Percentiles rank a stretch among this genome's conserved stretches.
Evolutionary conservation across 208 protist genomes (phyloP).

Genomic region (Trichomonas tenax): DNA sequence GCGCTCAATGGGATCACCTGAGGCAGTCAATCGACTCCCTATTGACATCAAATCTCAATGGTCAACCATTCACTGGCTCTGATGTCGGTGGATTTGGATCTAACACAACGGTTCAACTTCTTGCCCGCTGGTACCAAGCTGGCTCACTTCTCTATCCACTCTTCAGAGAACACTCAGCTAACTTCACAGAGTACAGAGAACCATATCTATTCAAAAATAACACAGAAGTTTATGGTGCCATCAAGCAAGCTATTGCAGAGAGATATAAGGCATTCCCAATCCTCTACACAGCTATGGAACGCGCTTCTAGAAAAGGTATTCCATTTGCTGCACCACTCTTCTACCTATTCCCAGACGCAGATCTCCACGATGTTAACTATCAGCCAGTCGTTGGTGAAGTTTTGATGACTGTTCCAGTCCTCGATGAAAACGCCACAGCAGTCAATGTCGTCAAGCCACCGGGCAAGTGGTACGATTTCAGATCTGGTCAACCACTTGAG

Average conservation of each 20-base stretch:
- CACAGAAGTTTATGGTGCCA: background rate
- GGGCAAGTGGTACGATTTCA: slow-evolving; percentile 53
- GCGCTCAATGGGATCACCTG: slow-evolving; percentile 76
- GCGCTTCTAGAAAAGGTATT: slow-evolving; percentile 54
- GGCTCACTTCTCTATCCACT: slow-evolving; percentile 76
- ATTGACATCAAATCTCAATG: slow-evolving; percentile 72
- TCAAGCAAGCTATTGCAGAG: slow-evolving; percentile 39
- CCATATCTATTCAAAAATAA: slow-evolving; percentile 81
- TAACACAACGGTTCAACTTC: slow-evolving; percentile 69
- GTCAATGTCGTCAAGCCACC: slow-evolving; percentile 60
- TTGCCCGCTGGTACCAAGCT: slow-evolving; percentile 90
- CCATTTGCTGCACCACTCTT: slow-evolving; percentile 72
- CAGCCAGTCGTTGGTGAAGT: slow-evolving; percentile 64
- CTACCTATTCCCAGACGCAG: slow-evolving; percentile 64
- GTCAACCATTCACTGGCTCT: slow-evolving; percentile 76
- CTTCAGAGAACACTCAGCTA: slow-evolving; percentile 81
- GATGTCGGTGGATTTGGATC: slow-evolving; percentile 95
- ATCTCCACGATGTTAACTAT: slow-evolving; percentile 47
- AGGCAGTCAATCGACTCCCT: slow-evolving; percentile 74
- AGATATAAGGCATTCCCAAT: slow-evolving; percentile 77
- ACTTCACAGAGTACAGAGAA: slow-evolving; percentile 84
- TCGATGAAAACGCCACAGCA: slow-evolving; percentile 47
- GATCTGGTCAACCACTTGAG: background rate
- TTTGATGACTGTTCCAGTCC: slow-evolving; percentile 61
- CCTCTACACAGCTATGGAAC: slow-evolving; percentile 79